Percentiles rank a stretch among this genome's conserved stretches.
Evolutionary conservation across 2,329 filamentous ascomycete species (phyloP).

Genomic region (Ophiostoma sp.): DNA sequence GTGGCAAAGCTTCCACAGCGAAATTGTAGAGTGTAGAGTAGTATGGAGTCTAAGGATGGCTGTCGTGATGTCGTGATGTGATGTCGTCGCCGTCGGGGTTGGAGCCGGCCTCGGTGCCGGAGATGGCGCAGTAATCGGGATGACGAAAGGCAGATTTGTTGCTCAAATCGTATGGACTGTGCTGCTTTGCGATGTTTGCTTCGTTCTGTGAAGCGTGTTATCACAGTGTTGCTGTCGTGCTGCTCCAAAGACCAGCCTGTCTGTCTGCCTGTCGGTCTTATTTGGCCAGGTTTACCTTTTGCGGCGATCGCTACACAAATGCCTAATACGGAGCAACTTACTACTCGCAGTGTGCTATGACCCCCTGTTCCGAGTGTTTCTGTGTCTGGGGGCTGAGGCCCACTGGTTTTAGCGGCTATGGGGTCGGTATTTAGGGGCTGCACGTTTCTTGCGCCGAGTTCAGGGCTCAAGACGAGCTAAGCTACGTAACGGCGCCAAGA

Average conservation of each 20-base stretch:
- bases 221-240: not conserved
- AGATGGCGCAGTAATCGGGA: not conserved
- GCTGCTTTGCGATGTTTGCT: not conserved
- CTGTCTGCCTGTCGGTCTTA: not conserved
- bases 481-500: not conserved
- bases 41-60: not conserved
- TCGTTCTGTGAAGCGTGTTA: not conserved
- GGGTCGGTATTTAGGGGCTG: not conserved
- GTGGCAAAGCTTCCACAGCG: not conserved
- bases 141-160: not conserved
- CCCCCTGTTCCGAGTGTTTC: not conserved
- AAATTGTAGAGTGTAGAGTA: not conserved
- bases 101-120: not conserved
- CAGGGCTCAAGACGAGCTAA: not conserved
- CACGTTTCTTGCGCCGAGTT: not conserved
- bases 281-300: conserved; percentile 22
- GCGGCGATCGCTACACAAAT: conserved; percentile 15
- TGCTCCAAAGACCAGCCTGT: not conserved
- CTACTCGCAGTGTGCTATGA: not conserved
- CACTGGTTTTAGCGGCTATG: conserved; percentile 6
- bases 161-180: not conserved
- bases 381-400: not conserved
- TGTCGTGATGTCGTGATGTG: not conserved
- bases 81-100: not conserved
- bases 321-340: conserved; percentile 9